Conservation (phyloP, 2,329 filamentous ascomycete genomes). For the Colletotrichum sp. region DNA sequence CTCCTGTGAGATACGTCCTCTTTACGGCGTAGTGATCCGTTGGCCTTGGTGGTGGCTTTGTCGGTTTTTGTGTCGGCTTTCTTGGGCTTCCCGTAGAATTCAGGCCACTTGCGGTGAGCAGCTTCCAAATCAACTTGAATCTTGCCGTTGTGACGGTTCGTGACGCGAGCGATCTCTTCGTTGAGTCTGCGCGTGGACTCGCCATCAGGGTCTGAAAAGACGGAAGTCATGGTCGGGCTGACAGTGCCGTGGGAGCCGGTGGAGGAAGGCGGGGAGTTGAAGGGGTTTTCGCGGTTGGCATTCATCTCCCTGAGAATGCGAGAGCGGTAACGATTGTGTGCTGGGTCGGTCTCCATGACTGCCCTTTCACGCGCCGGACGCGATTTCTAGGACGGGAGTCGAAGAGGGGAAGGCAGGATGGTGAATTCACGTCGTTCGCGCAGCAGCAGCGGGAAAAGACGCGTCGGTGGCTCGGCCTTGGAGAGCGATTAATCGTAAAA, state of each 20-base stretch:
- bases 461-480: not conserved
- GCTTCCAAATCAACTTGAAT: conserved; percentile 48
- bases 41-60: not conserved
- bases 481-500: not conserved
- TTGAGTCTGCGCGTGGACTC: conserved; percentile 58
- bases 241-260: conserved; percentile 63
- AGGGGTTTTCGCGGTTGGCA: conserved; percentile 58
- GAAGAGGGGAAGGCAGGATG: not conserved
- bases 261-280: conserved; percentile 63
- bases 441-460: not conserved
- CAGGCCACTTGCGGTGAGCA: conserved; percentile 57
- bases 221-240: conserved; percentile 56
- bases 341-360: conserved; percentile 45
- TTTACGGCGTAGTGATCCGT: conserved; percentile 36
- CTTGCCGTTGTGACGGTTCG: conserved; percentile 37
- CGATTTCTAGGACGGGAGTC: conserved; percentile 10
- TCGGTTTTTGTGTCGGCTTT: conserved; percentile 5
- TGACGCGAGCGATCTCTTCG: conserved; percentile 51
- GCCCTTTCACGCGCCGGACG: conserved; percentile 15
- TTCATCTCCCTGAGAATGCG: conserved; percentile 58
- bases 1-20: conserved; percentile 48
- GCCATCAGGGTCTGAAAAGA: conserved; percentile 58
- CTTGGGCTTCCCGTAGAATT: conserved; percentile 51
- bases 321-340: conserved; percentile 47
- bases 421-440: conserved; percentile 7